Base-by-base conservation (phyloP, 495 filamentous ascomycete genomes). In the Penicillium macrosclerotiorum region DNA sequence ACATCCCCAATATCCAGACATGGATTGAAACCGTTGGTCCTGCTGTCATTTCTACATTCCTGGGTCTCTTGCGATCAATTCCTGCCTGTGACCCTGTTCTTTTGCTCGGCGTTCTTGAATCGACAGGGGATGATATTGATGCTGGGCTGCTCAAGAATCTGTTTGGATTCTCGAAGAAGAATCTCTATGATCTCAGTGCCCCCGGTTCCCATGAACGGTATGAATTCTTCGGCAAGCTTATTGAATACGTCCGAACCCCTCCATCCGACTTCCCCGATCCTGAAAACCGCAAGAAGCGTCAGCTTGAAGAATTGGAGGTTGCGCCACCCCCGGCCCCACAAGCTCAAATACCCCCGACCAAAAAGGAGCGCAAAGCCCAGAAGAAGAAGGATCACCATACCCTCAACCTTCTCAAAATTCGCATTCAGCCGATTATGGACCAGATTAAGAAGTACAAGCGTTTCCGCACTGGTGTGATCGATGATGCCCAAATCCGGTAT, bases 401-500 rank as follows among this genome's bases (percentile, higher is more conserved):
- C 2, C 72, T 96, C 26, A 96, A 96, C 61, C 64, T 85, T 42
- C 69, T 98, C 42, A 97, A 96, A 68, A 75, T 92, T 13, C 75
- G 84, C 18, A 81, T 98, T 40, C 90, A 95, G 64, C 86, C 86
- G 9, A 85, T 96, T 52, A 95, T 98, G 89, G 92, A 97, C 49
- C 86, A 94, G 66, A 87, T 96, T 47, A 88, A 93, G 54, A 81
- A 79, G 47, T 91, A 93, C 63, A 86, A 85, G 60, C 85, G 84
- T 47, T 96, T 97, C 72, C 78, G 89, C 33, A 79, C 79, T 20
- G 84, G 88, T 3, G 78, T 89, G 24, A 83, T 98, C 54, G 83
- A 88, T 13, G 78, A 88, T 33, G 67, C 67, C 3, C 69, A 81
- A 27, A 88, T 94, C 37, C 68, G 76, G 22, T 94, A 96, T 58